A percentile compares a stretch with the other conserved stretches of the same genome.
Evolutionary conservation across 352 stramenopile species (phyloP).

Genomic region (Phytophthora pistaciae): DNA sequence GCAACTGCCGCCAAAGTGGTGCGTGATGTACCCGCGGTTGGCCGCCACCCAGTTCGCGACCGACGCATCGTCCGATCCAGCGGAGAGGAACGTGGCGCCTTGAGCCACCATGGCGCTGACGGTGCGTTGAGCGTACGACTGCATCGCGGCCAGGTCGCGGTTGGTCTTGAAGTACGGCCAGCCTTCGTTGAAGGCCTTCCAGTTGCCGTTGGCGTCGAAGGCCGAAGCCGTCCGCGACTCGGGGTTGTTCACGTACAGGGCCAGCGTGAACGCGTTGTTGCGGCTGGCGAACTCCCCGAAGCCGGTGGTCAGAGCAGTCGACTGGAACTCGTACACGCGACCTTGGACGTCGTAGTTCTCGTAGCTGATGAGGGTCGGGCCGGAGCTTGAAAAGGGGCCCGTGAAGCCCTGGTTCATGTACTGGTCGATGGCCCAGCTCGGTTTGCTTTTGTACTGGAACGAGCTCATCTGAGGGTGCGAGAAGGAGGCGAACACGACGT

Average conservation of each 20-base stretch:
- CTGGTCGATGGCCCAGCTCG: slow-evolving; percentile 49
- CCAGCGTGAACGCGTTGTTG: slow-evolving; percentile 46
- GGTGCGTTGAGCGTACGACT: slow-evolving; percentile 50
- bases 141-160: slow-evolving; percentile 63
- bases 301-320: slow-evolving; percentile 49
- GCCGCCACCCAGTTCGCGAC: slow-evolving; percentile 55
- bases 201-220: slow-evolving; percentile 53
- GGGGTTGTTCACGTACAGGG: slow-evolving; percentile 76
- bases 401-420: slow-evolving; percentile 53
- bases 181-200: slow-evolving; percentile 47
- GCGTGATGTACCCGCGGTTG: slow-evolving; percentile 45
- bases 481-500: slow-evolving; percentile 56
- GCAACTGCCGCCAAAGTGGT: slow-evolving; percentile 79
- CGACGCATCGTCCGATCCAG: slow-evolving; percentile 29
- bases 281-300: slow-evolving; percentile 45
- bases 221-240: slow-evolving; percentile 44
- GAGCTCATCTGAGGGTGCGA: slow-evolving; percentile 57
- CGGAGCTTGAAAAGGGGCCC: slow-evolving; percentile 46
- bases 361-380: slow-evolving; percentile 62
- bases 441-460: slow-evolving; percentile 47
- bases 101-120: slow-evolving; percentile 39
- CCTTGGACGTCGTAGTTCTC: slow-evolving; percentile 62
- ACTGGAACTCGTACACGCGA: slow-evolving; percentile 66
- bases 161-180: slow-evolving; percentile 46
- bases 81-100: slow-evolving; percentile 59